These are phyloP conservation scores for Hypoxylon sp. DNA, from an alignment of 2,329 filamentous ascomycete species.

Conservation along the genomic window DNA sequence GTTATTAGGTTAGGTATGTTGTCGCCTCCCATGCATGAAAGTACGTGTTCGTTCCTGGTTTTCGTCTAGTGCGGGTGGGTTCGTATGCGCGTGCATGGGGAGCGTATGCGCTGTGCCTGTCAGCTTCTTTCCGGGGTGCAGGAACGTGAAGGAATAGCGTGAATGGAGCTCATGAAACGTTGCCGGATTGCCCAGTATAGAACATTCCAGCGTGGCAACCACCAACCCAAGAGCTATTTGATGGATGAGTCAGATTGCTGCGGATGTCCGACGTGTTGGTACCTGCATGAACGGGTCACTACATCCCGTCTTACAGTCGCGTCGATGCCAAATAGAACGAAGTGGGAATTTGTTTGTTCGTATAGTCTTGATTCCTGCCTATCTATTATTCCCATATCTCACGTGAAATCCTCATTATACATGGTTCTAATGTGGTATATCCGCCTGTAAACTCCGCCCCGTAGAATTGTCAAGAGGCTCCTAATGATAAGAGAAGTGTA, in stretches of 20 bases:
- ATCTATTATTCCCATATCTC: conserved; percentile 23
- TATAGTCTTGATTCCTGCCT: conserved; percentile 12
- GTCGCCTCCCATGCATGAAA: conserved; percentile 7
- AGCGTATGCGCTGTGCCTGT: conserved; percentile 12
- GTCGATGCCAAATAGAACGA: conserved; percentile 20
- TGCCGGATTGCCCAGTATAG: conserved; percentile 26
- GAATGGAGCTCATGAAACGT: conserved; percentile 22
- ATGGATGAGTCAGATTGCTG: conserved; percentile 38
- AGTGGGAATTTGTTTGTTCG: conserved; percentile 2
- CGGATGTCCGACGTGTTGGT: conserved; percentile 30
- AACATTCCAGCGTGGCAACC: conserved; percentile 17
- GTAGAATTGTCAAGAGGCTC: conserved; percentile 17
- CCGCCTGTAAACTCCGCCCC: conserved; percentile 23
- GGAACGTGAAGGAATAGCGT: conserved; percentile 13
- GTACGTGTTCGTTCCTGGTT: conserved; percentile 28
- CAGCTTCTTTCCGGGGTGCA: conserved; percentile 35
- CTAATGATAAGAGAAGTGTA: conserved; percentile 18
- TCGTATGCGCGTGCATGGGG: conserved; percentile 18
- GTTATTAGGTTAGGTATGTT: conserved; percentile 1
- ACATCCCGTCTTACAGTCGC: conserved; percentile 16
- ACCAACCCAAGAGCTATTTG: conserved; percentile 26
- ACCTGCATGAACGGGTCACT: conserved; percentile 35
- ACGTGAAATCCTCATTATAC: conserved; percentile 24
- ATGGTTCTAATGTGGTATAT: conserved; percentile 23
- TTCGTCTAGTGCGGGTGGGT: conserved; percentile 11